Base-by-base conservation (phyloP, 306 rosid species). In the Comarum palustre region DNA sequence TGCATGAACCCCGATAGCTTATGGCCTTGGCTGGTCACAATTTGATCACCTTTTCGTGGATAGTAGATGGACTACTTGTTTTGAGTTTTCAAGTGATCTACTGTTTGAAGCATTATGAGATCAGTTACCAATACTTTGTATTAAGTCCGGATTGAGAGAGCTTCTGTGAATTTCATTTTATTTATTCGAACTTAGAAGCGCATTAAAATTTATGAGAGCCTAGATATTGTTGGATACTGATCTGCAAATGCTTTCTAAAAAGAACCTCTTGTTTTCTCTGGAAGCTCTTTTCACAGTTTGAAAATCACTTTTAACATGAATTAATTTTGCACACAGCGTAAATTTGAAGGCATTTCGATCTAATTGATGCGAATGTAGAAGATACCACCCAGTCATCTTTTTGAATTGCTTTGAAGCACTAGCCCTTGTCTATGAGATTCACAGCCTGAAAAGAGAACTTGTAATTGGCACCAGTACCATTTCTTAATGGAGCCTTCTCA, bases 401-500 rank as follows among this genome's bases (percentile, higher is more conserved):
- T 54, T 22, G 60, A 54, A 54, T 54, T 41, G 3, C 45, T 41
- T 41, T 9, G 13, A 41, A 41, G 31, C 25, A 54, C 60, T 7
- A 10, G 29, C 13, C 29, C 31, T 20, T 54, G 15, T 54, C 9
- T 54, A 54, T 54, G 60, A 8, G 31, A 54, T 54, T 58, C 32
- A 27, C 8, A 13, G 2, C n/a, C 15, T 58, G 39, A 14, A 27
- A 25, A 14, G 10, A 24, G 32, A 58, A 25, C n/a, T 29, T 58
- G 38, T n/a, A 58, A 29, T 27, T 14, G 0, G 64, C 38, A 58
- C 38, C 4, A 27, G 36, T 25, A 24, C 4, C 12, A 24, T 24
- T 55, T 55, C 34, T 27, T 58, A 38, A 58, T 58, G 38, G 38
- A 27, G 64, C 64, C 64, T 58, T 58, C 63, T 13, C 63, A 58